phyloP scores from a whole-genome alignment of 305 asterid genomes.

The Galium porrigens region DNA sequence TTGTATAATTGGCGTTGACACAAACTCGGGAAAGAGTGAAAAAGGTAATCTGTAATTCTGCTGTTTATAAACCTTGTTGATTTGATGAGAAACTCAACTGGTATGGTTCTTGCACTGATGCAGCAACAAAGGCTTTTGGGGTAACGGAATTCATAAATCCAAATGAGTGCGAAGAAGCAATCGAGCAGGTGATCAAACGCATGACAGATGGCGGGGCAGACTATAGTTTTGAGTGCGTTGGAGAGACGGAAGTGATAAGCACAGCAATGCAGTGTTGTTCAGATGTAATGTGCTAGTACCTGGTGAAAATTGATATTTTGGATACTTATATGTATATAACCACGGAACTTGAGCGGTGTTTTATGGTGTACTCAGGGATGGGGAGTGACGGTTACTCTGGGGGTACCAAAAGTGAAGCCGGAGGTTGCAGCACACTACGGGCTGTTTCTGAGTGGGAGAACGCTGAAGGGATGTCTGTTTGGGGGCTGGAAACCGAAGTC shows the following conservation, averaged over 20 bases:
- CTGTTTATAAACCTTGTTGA: background rate
- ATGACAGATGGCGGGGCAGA: conserved; percentile 88
- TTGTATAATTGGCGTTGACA: conserved; percentile 75
- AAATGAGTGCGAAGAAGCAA: conserved; percentile 56
- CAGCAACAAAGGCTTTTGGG: conserved; percentile 89
- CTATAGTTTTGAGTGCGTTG: conserved; percentile 80
- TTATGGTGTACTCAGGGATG: conserved; percentile 47
- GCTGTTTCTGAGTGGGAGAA: conserved; percentile 63
- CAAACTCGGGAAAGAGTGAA: conserved; percentile 47
- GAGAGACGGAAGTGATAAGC: conserved; percentile 61
- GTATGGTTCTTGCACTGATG: background rate
- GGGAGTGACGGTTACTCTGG: conserved; percentile 86
- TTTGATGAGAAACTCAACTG: background rate
- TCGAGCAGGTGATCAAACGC: conserved; percentile 66
- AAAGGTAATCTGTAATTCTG: conserved; percentile 30
- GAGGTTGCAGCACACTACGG: conserved; percentile 65
- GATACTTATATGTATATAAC: too few relatives aligned
- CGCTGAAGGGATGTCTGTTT: conserved; percentile 68
- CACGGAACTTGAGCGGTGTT: background rate
- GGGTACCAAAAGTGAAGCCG: conserved; percentile 79
- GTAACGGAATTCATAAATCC: conserved; percentile 75
- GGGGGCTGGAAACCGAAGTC: conserved; percentile 99
- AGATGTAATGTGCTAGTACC: conserved; percentile 35
- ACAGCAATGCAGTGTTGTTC: conserved; percentile 83
- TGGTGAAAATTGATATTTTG: too few relatives aligned